These are phyloP conservation scores for Ogataea parapolymorpha DNA, from an alignment of 805 yeast species.

Conservation along the genomic window DNA sequence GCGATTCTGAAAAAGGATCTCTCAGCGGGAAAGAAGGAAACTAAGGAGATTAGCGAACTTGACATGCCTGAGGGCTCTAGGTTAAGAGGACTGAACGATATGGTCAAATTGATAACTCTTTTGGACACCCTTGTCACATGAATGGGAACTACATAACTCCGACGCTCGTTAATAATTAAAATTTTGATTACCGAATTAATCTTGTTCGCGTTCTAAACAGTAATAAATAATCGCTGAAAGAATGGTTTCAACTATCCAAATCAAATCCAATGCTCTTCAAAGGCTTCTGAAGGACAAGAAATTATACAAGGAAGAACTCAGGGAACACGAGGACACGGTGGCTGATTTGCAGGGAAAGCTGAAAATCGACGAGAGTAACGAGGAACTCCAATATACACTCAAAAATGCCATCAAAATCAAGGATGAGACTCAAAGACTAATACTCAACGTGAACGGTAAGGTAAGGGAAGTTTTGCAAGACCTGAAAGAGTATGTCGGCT, in stretches of 20 bases:
- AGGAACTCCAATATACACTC: slow-evolving; percentile 25
- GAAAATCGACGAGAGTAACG: slow-evolving; percentile 18
- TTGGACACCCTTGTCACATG: slow-evolving; percentile 25
- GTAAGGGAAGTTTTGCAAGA: slow-evolving; percentile 20
- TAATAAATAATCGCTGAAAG: not conserved
- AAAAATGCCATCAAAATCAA: slow-evolving; percentile 27
- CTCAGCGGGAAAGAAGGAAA: slow-evolving; percentile 13
- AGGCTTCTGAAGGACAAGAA: slow-evolving; percentile 67
- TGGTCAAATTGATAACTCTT: slow-evolving; percentile 29
- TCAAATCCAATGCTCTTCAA: slow-evolving; percentile 66
- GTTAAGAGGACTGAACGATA: slow-evolving; percentile 20
- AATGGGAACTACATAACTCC: not conserved
- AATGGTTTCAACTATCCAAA: slow-evolving; percentile 67
- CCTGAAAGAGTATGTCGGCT: slow-evolving; percentile 22
- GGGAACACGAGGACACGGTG: slow-evolving; percentile 22
- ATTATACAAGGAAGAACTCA: slow-evolving; percentile 57
- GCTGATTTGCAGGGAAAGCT: slow-evolving; percentile 10
- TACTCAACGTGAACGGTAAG: slow-evolving; percentile 27
- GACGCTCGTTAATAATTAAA: not conserved
- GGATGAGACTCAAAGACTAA: slow-evolving; percentile 29
- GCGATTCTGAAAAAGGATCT: slow-evolving; percentile 42
- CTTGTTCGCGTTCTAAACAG: not conserved
- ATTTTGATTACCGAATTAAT: not conserved
- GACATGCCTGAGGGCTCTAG: not conserved
- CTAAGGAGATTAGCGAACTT: not conserved